phyloP scores from a whole-genome alignment of 1,284 basidiomycete genomes.

The Rhodotorula sp. region DNA sequence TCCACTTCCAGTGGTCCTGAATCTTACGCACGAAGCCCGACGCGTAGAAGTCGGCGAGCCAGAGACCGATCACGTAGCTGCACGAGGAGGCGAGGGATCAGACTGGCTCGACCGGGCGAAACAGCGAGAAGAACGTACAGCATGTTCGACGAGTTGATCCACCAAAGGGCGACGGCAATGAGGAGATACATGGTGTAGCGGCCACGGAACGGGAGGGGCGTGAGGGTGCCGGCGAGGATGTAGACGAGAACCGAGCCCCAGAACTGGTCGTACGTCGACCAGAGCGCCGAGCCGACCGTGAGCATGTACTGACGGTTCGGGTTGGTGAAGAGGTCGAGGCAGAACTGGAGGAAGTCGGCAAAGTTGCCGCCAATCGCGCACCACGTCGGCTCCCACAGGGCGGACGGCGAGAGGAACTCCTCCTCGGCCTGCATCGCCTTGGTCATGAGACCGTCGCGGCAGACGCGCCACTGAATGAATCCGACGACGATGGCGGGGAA shows the following conservation, averaged over 20 bases:
- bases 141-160: constrained; percentile 50
- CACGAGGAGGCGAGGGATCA: constrained; percentile 28
- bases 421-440: constrained; percentile 47
- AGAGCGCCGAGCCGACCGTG: constrained; percentile 51
- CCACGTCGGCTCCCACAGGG: constrained; percentile 52
- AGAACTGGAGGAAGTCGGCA: constrained; percentile 50
- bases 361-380: constrained; percentile 50
- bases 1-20: constrained; percentile 52
- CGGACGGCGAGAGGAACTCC: constrained; percentile 47
- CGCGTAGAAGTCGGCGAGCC: constrained; percentile 52
- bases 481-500: constrained; percentile 52
- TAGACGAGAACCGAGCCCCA: constrained; percentile 54
- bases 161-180: constrained; percentile 48
- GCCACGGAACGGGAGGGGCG: constrained; percentile 49
- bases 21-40: constrained; percentile 52
- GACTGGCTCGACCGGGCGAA: not conserved
- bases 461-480: constrained; percentile 52
- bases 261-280: constrained; percentile 54
- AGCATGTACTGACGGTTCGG: constrained; percentile 53
- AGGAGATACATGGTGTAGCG: constrained; percentile 50
- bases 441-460: constrained; percentile 48
- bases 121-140: constrained; percentile 32
- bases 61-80: constrained; percentile 51
- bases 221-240: constrained; percentile 52
- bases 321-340: constrained; percentile 52